Percentiles rank a stretch among this genome's conserved stretches.
These are phyloP conservation scores for Neurospora hispaniola DNA, from an alignment of 495 filamentous ascomycete species.

Conservation along the genomic window DNA sequence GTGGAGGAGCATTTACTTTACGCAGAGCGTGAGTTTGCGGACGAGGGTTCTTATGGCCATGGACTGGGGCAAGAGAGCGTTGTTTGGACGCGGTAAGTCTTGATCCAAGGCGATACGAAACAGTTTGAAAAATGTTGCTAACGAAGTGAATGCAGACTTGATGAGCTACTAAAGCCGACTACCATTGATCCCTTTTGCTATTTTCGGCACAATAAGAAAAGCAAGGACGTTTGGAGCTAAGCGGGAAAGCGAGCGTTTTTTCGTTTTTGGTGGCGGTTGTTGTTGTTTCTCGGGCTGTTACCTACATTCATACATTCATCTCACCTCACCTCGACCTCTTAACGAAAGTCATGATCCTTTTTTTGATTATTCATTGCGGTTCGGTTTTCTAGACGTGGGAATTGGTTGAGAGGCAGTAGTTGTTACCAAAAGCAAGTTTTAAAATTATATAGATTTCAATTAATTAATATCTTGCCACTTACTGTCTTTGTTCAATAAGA, in stretches of 20 bases:
- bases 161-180: slow-evolving; percentile 47
- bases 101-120: too few species aligned
- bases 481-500: too few species aligned
- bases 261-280: not conserved
- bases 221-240: not conserved
- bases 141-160: slow-evolving; percentile 39
- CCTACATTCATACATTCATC: not conserved
- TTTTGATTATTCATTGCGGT: not conserved
- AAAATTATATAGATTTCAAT: not conserved
- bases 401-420: not conserved
- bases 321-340: not conserved
- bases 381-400: not conserved
- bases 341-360: not conserved
- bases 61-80: slow-evolving; percentile 93
- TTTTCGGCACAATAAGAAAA: not conserved
- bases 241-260: not conserved
- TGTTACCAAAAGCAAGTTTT: not conserved
- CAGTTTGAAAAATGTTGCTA: slow-evolving; percentile 6
- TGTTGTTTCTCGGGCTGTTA: not conserved
- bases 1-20: slow-evolving; percentile 95
- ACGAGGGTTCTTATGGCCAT: slow-evolving; percentile 87
- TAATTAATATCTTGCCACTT: not conserved
- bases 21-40: slow-evolving; percentile 89
- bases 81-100: slow-evolving; percentile 87
- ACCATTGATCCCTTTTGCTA: not conserved